Conservation (phyloP, 169 alveolate genomes). For the Plasmodium reichenowi region DNA sequence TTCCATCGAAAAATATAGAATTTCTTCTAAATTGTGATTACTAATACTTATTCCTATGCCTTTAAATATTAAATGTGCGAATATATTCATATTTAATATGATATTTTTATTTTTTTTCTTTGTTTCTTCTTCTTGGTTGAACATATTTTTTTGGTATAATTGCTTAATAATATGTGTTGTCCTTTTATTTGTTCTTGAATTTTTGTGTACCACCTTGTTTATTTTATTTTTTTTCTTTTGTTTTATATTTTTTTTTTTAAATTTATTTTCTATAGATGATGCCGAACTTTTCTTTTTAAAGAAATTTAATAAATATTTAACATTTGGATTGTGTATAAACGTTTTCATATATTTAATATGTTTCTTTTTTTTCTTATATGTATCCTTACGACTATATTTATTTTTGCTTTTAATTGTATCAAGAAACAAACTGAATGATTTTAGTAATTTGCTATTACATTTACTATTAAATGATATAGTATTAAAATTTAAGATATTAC, state of each 20-base stretch:
- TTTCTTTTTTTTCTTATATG: not conserved
- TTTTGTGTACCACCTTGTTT: too few species aligned
- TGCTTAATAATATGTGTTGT: constrained; percentile 31
- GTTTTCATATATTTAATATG: not conserved
- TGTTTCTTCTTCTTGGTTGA: constrained; percentile 29
- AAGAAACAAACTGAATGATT: constrained; percentile 27
- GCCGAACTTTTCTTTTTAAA: constrained; percentile 43
- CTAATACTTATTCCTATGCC: constrained; percentile 75
- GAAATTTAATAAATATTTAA: constrained; percentile 34
- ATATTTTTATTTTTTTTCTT: constrained; percentile 5
- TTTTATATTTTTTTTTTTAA: too few species aligned
- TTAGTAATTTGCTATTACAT: constrained; percentile 20
- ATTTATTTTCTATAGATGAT: not conserved
- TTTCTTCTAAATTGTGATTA: constrained; percentile 74
- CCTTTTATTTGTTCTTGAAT: not conserved
- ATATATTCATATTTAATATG: constrained; percentile 37
- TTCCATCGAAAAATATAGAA: constrained; percentile 71
- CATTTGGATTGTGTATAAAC: not conserved
- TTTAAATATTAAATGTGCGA: constrained; percentile 67
- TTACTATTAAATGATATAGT: constrained; percentile 24
- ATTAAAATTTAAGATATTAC: constrained; percentile 35
- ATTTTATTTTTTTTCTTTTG: too few species aligned
- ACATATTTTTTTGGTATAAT: constrained; percentile 27
- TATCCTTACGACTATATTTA: not conserved
- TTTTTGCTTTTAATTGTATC: constrained; percentile 12